A percentile compares a stretch with the other conserved stretches of the same genome.
These are phyloP conservation scores for Hippophae rhamnoides DNA, from an alignment of 306 rosid species.

Conservation along the genomic window DNA sequence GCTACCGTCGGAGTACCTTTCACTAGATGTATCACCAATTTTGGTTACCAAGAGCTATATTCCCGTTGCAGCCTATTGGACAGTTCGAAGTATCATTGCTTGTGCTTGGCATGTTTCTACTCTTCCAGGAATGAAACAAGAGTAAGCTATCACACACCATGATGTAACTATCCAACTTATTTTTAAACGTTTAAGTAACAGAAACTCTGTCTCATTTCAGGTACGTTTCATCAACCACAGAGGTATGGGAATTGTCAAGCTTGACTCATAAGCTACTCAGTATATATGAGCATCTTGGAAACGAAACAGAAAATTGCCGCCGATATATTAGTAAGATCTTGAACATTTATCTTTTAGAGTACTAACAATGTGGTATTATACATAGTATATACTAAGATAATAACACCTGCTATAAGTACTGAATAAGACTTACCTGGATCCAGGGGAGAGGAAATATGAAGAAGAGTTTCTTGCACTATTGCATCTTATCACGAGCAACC, in stretches of 20 bases:
- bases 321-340: conserved; percentile 43
- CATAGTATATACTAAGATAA: not conserved
- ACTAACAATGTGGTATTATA: not conserved
- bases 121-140: conserved; percentile 47
- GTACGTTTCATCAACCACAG: conserved; percentile 42
- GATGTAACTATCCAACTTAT: not conserved
- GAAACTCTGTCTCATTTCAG: conserved; percentile 24
- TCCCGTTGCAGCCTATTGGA: conserved; percentile 83
- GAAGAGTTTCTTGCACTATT: conserved; percentile 50
- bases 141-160: conserved; percentile 37
- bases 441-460: conserved; percentile 50
- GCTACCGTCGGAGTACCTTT: conserved; percentile 55
- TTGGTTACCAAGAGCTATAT: conserved; percentile 46
- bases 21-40: conserved; percentile 59
- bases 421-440: conserved; percentile 16
- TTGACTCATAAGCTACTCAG: conserved; percentile 61
- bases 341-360: not conserved
- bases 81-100: conserved; percentile 55
- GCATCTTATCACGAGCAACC: conserved; percentile 36
- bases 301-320: conserved; percentile 43
- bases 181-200: not conserved
- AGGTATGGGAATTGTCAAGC: conserved; percentile 69
- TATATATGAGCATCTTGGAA: conserved; percentile 52
- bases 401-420: not conserved
- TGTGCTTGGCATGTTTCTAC: conserved; percentile 51